Evolutionary conservation across 306 rosid genomes (phyloP).

Genomic region (Pyrus pyrifolia): DNA sequence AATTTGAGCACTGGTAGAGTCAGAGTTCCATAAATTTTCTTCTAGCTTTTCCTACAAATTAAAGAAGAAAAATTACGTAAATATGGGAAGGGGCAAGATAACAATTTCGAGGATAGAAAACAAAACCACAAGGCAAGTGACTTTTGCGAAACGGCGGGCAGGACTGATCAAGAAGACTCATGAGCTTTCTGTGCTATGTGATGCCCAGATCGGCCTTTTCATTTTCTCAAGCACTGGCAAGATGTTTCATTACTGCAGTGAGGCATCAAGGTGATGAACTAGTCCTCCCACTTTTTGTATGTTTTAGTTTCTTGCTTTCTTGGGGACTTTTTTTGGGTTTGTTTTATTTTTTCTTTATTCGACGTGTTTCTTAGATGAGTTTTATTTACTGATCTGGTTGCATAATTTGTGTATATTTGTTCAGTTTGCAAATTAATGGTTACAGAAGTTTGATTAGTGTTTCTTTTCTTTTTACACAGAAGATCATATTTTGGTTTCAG

Average conservation of each 20-base stretch:
- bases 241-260: constrained; percentile 42
- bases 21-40: background rate
- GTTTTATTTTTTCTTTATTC: background rate
- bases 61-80: background rate
- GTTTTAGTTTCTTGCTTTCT: background rate
- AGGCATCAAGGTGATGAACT: constrained; percentile 30
- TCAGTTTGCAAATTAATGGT: background rate
- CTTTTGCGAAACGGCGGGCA: constrained; percentile 50
- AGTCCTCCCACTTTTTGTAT: background rate
- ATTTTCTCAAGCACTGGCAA: constrained; percentile 62
- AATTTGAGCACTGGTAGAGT: background rate
- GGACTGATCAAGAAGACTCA: constrained; percentile 63
- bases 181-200: constrained; percentile 74
- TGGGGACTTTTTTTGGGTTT: background rate
- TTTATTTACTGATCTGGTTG: background rate
- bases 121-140: constrained; percentile 57
- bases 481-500: background rate
- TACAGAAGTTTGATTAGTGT: background rate
- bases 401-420: background rate
- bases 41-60: background rate
- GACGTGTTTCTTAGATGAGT: background rate
- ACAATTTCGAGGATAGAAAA: constrained; percentile 57
- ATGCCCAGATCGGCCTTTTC: constrained; percentile 63
- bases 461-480: background rate
- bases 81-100: constrained; percentile 66